Conservation (phyloP, 2,329 filamentous ascomycete genomes). For the Alternaria sp. region DNA sequence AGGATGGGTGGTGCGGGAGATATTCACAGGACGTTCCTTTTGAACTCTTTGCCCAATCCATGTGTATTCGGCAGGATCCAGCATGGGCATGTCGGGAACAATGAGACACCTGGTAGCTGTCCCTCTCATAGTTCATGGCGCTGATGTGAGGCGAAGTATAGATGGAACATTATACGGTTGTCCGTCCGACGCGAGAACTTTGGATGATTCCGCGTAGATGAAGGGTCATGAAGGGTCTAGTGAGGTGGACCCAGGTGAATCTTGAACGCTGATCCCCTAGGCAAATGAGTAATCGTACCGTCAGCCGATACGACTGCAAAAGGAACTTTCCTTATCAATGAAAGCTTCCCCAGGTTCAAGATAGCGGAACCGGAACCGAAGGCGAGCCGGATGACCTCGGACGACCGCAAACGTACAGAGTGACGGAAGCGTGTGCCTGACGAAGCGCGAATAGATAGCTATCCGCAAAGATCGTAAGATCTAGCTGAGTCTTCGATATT, state of each 20-base stretch:
- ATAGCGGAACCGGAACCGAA: not conserved
- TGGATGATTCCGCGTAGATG: not conserved
- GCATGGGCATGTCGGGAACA: not conserved
- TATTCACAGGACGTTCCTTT: not conserved
- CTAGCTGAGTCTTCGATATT: conserved; percentile 10
- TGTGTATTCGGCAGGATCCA: not conserved
- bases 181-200: not conserved
- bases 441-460: not conserved
- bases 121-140: not conserved
- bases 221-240: not conserved
- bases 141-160: not conserved
- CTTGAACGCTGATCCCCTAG: not conserved
- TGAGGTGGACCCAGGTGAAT: not conserved
- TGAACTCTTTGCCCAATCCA: not conserved
- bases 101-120: not conserved
- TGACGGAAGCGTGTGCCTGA: not conserved
- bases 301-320: not conserved
- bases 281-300: not conserved
- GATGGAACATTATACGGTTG: not conserved
- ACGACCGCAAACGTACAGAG: not conserved
- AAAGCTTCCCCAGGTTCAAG: not conserved
- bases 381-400: not conserved
- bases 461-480: not conserved
- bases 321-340: not conserved
- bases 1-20: not conserved